These are phyloP conservation scores for Colletotrichum melonis DNA, from an alignment of 2,329 filamentous ascomycete species.

Conservation along the genomic window DNA sequence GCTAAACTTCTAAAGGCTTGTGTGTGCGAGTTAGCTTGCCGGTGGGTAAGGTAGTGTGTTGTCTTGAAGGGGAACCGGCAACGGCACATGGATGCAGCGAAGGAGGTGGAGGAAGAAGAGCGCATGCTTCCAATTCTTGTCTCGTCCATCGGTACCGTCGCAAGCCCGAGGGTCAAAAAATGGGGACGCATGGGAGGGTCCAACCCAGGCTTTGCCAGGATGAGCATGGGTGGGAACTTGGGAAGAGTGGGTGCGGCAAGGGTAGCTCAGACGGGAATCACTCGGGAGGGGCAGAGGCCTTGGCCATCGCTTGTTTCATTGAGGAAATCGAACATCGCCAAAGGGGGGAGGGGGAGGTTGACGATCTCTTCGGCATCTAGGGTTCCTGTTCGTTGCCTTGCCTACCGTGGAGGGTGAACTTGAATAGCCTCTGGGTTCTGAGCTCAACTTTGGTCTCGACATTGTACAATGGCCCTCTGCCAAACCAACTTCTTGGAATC, in stretches of 20 bases:
- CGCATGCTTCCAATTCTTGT: constrained; percentile 21
- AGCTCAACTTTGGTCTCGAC: not conserved
- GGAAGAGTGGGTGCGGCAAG: constrained; percentile 23
- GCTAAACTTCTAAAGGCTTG: not conserved
- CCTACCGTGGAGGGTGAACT: not conserved
- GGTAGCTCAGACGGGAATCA: constrained; percentile 34
- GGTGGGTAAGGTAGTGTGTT: not conserved
- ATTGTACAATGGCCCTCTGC: not conserved
- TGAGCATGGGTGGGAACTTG: constrained; percentile 8
- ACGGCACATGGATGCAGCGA: not conserved
- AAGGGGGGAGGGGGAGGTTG: not conserved
- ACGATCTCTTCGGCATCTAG: constrained; percentile 9
- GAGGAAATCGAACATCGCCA: constrained; percentile 11
- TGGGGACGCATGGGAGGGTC: constrained; percentile 18
- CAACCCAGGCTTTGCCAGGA: constrained; percentile 9
- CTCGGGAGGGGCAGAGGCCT: constrained; percentile 26
- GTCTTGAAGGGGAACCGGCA: not conserved
- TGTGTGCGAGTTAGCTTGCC: not conserved
- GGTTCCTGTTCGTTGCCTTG: not conserved
- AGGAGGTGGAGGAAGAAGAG: not conserved
- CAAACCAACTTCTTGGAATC: not conserved
- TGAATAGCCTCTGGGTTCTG: not conserved
- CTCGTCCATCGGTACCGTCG: constrained; percentile 31
- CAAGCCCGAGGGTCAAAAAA: constrained; percentile 29
- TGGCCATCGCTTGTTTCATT: constrained; percentile 32